phyloP scores from a whole-genome alignment of 305 asterid genomes.

The Stenogyne calaminthoides region DNA sequence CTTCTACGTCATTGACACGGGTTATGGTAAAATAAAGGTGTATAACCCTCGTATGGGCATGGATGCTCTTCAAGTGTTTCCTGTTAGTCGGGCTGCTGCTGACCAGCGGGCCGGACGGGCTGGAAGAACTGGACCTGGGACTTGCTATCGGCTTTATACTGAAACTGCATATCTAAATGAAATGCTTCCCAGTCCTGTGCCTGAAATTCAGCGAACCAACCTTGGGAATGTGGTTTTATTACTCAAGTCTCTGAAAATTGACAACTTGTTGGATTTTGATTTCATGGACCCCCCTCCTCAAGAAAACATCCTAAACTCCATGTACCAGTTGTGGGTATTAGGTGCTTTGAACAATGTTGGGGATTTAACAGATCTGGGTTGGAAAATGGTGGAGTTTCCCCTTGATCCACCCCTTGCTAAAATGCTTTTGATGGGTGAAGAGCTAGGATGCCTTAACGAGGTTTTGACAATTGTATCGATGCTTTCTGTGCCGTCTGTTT shows the following conservation, averaged over 20 bases:
- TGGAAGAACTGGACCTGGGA: constrained; percentile 99
- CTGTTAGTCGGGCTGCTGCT: constrained; percentile 96
- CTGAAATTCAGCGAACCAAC: constrained; percentile 94
- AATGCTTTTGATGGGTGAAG: constrained; percentile 90
- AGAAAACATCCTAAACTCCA: constrained; percentile 89
- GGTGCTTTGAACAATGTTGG: constrained; percentile 95
- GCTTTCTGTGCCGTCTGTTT: constrained; percentile 97
- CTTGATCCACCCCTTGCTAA: constrained; percentile 97
- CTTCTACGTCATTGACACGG: constrained; percentile 91
- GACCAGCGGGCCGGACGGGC: constrained; percentile 99
- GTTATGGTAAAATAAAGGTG: constrained; percentile 88
- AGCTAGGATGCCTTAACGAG: constrained; percentile 78
- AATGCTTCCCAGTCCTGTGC: constrained; percentile 94
- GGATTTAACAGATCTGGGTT: constrained; percentile 77
- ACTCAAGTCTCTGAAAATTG: constrained; percentile 86
- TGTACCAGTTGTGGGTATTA: constrained; percentile 97
- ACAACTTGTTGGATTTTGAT: constrained; percentile 83
- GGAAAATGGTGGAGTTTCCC: constrained; percentile 99
- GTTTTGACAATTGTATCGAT: constrained; percentile 91
- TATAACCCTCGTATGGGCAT: constrained; percentile 99
- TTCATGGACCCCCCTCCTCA: constrained; percentile 99
- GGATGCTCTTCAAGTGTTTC: constrained; percentile 99
- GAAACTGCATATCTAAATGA: constrained; percentile 85
- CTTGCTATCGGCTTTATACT: constrained; percentile 91
- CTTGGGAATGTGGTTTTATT: constrained; percentile 92